These are phyloP conservation scores for Lagenaria siceraria DNA, from an alignment of 306 rosid genomes.

Conservation along the genomic window DNA sequence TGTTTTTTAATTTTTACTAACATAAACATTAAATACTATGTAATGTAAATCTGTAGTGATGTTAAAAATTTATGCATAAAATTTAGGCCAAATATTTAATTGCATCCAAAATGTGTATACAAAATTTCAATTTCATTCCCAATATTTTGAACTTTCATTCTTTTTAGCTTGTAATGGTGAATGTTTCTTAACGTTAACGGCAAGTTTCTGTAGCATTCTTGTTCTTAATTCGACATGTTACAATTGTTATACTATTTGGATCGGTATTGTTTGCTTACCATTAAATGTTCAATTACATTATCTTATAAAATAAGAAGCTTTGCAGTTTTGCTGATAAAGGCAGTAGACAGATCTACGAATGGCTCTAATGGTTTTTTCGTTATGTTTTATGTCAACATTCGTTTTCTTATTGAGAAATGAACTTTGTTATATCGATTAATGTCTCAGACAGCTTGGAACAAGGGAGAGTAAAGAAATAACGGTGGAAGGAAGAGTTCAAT, in stretches of 20 bases:
- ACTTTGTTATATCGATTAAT: conserved; percentile 15
- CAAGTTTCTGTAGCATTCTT: neutral
- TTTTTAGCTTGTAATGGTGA: neutral
- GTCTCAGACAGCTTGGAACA: conserved; percentile 76
- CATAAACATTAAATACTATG: no score
- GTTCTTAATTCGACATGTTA: neutral
- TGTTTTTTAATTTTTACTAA: no score
- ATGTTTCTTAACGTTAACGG: neutral
- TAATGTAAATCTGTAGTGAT: no score
- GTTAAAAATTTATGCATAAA: no score
- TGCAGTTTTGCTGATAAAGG: neutral
- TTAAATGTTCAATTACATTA: neutral
- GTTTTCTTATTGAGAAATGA: neutral
- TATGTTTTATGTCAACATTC: neutral
- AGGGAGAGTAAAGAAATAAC: conserved; percentile 95
- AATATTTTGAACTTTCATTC: no score
- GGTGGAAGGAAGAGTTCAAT: conserved; percentile 94
- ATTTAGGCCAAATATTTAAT: no score
- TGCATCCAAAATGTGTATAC: no score
- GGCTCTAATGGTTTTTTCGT: neutral
- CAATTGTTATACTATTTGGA: neutral
- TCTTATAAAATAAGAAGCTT: neutral
- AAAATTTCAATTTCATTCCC: no score
- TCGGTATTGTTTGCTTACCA: neutral
- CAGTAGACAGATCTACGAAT: neutral